Percentiles rank a stretch among this genome's conserved stretches.
Evolutionary conservation across 306 rosid genomes (phyloP).

Genomic region (Rosa rugosa): DNA sequence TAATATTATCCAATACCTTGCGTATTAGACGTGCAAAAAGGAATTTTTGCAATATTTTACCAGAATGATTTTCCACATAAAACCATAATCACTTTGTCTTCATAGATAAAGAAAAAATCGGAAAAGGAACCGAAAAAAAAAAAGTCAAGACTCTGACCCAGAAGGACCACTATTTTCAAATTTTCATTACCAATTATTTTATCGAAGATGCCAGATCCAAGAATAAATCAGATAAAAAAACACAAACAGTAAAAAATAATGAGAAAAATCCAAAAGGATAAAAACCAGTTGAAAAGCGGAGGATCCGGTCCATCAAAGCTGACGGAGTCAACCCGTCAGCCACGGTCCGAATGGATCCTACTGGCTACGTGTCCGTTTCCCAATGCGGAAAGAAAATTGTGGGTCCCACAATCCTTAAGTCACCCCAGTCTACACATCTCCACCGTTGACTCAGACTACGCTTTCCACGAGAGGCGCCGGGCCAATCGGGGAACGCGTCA

Average conservation of each 20-base stretch:
- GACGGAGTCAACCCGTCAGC: constrained; percentile 37
- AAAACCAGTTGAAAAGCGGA: background rate
- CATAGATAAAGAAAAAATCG: background rate
- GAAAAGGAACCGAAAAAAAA: background rate
- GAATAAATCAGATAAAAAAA: background rate
- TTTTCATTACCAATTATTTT: background rate
- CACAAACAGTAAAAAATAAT: background rate
- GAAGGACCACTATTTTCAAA: background rate
- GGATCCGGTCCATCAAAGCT: constrained; percentile 3
- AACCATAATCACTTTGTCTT: background rate
- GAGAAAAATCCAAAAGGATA: background rate
- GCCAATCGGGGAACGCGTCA: constrained; percentile 50
- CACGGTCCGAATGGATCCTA: constrained; percentile 14
- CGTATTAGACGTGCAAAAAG: background rate
- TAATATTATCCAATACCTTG: background rate
- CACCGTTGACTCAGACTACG: constrained; percentile 49
- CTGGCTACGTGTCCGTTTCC: background rate
- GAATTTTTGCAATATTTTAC: background rate
- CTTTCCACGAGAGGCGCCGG: constrained; percentile 46
- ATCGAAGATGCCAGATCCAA: background rate
- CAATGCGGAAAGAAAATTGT: background rate
- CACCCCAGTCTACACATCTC: constrained; percentile 7
- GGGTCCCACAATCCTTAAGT: background rate
- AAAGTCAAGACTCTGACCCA: background rate
- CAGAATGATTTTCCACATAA: background rate